These are phyloP conservation scores for Cephalotrichum gorgonifer DNA, from an alignment of 2,329 filamentous ascomycete genomes.

Conservation along the genomic window DNA sequence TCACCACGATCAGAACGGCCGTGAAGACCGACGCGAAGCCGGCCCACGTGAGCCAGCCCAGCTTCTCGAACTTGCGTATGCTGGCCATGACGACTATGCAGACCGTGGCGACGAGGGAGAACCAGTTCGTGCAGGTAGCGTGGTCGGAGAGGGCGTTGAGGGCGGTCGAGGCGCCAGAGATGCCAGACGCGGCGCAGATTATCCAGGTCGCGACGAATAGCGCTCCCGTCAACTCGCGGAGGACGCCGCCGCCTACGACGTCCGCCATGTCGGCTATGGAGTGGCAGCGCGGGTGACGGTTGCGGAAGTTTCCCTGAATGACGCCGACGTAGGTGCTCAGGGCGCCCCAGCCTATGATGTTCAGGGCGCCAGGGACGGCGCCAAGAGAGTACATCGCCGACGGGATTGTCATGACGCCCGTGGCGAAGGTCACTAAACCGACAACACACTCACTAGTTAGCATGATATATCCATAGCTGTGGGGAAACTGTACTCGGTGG, in stretches of 20 bases:
- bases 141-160: conserved; percentile 17
- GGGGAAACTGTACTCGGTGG: no score
- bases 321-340: conserved; percentile 1
- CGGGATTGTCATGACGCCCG: conserved; percentile 6
- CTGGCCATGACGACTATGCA: conserved; percentile 12
- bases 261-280: background rate
- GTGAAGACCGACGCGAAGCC: conserved; percentile 36
- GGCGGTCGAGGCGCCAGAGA: conserved; percentile 8
- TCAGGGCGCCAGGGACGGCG: conserved; percentile 2
- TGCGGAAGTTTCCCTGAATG: background rate
- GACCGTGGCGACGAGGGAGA: conserved; percentile 14
- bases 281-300: background rate
- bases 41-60: conserved; percentile 26
- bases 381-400: conserved; percentile 2
- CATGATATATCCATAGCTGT: no score
- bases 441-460: no score
- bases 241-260: background rate
- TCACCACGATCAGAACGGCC: conserved; percentile 25
- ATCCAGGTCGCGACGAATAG: background rate
- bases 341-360: background rate
- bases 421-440: conserved; percentile 4
- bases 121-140: conserved; percentile 14
- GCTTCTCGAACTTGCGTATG: conserved; percentile 10
- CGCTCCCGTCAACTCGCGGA: background rate
- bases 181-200: background rate